These are phyloP conservation scores for Trifolium subterraneum DNA, from an alignment of 306 rosid genomes.

Conservation along the genomic window DNA sequence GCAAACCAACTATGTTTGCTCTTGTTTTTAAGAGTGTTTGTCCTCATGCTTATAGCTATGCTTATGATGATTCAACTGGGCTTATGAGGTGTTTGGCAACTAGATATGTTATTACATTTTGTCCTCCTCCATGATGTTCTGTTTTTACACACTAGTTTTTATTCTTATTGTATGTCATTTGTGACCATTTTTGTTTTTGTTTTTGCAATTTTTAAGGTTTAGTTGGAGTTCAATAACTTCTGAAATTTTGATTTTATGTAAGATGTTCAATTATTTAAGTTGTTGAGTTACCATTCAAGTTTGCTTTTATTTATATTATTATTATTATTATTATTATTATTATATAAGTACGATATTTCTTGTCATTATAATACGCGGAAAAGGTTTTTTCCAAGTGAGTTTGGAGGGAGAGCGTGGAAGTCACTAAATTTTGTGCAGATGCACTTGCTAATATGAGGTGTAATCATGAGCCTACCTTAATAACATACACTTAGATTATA, in stretches of 20 bases:
- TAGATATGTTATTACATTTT: slow-evolving; percentile 64
- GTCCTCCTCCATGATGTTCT: slow-evolving; percentile 59
- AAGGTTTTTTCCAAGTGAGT: too few relatives aligned
- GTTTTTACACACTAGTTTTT: not conserved
- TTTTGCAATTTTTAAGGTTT: not conserved
- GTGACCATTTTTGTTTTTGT: not conserved
- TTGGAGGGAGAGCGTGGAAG: too few relatives aligned
- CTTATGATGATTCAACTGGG: slow-evolving; percentile 65
- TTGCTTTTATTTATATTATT: too few relatives aligned
- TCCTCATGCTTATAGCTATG: slow-evolving; percentile 68
- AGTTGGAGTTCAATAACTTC: not conserved
- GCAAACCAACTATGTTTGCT: slow-evolving; percentile 58
- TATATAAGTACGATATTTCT: too few relatives aligned
- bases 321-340: too few relatives aligned
- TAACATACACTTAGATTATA: too few relatives aligned
- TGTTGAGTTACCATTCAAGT: not conserved
- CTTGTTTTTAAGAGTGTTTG: slow-evolving; percentile 65
- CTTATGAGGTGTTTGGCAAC: slow-evolving; percentile 65
- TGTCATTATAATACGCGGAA: too few relatives aligned
- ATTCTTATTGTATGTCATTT: not conserved
- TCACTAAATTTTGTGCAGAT: too few relatives aligned
- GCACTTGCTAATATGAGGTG: too few relatives aligned
- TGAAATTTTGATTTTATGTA: slow-evolving; percentile 6
- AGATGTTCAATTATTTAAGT: not conserved
- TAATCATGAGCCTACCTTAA: too few relatives aligned